These are phyloP conservation scores for Candida xyloterini DNA, from an alignment of 805 yeast species.

Conservation along the genomic window DNA sequence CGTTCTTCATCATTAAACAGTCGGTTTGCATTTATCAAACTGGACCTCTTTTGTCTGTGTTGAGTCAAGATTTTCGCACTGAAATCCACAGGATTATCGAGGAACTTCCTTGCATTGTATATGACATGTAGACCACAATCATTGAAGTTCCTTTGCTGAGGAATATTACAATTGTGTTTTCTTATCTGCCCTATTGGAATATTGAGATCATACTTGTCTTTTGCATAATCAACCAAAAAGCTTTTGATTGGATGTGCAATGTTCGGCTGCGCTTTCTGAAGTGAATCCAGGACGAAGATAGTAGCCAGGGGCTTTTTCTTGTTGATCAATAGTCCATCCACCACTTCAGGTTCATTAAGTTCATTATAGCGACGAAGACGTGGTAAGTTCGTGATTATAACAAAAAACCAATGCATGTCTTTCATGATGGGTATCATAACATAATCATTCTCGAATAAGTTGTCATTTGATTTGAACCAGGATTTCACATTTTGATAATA, in stretches of 20 bases:
- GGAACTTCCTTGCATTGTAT: slow-evolving; percentile 61
- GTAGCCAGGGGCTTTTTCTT: slow-evolving; percentile 31
- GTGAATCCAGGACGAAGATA: slow-evolving; percentile 72
- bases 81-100: slow-evolving; percentile 47
- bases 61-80: slow-evolving; percentile 17
- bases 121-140: slow-evolving; percentile 96
- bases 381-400: slow-evolving; percentile 60
- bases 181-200: slow-evolving; percentile 46
- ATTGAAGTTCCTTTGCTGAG: slow-evolving; percentile 81
- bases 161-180: slow-evolving; percentile 44
- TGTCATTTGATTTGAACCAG: slow-evolving; percentile 74
- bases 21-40: slow-evolving; percentile 11
- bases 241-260: slow-evolving; percentile 51
- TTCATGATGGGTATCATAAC: slow-evolving; percentile 81
- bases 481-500: slow-evolving; percentile 64
- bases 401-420: slow-evolving; percentile 83
- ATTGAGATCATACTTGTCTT: slow-evolving; percentile 52
- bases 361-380: slow-evolving; percentile 16
- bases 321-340: slow-evolving; percentile 9
- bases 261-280: slow-evolving; percentile 55
- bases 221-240: slow-evolving; percentile 66
- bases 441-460: slow-evolving; percentile 50
- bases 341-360: slow-evolving; percentile 1
- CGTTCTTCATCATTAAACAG: slow-evolving; percentile 29
- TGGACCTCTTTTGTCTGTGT: slow-evolving; percentile 14